Conservation (phyloP, 768 basidiomycete genomes). For the Lentinula guzmanii region DNA sequence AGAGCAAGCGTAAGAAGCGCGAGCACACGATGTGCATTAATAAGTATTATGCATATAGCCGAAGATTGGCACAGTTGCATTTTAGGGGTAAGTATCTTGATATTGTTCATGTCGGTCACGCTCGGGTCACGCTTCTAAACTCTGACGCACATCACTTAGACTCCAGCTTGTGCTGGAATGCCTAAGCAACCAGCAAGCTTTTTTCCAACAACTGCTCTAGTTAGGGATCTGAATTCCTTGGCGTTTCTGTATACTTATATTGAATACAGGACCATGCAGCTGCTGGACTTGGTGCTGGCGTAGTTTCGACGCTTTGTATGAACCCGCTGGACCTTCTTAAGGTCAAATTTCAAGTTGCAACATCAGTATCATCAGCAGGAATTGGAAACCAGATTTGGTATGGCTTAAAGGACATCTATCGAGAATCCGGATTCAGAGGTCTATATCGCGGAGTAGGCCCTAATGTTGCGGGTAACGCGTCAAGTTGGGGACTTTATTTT, state of each 20-base stretch:
- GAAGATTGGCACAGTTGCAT: too few relatives aligned
- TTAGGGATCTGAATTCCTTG: constrained; percentile 20
- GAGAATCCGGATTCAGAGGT: constrained; percentile 72
- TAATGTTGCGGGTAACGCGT: constrained; percentile 92
- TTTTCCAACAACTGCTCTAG: constrained; percentile 45
- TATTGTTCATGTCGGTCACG: too few relatives aligned
- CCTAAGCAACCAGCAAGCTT: constrained; percentile 41
- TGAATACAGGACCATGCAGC: constrained; percentile 84
- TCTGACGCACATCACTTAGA: too few relatives aligned
- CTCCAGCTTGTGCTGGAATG: constrained; percentile 27
- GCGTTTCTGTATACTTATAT: not conserved
- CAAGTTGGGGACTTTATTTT: constrained; percentile 98
- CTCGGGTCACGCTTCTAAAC: too few relatives aligned
- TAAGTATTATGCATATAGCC: too few relatives aligned
- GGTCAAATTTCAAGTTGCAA: constrained; percentile 87
- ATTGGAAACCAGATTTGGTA: constrained; percentile 72
- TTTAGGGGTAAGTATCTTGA: too few relatives aligned
- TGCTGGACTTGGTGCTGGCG: constrained; percentile 89
- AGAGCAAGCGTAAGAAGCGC: too few relatives aligned
- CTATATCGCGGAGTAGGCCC: constrained; percentile 87
- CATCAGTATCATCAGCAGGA: constrained; percentile 51
- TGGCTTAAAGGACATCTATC: constrained; percentile 68
- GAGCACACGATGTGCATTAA: too few relatives aligned
- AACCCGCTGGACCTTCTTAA: constrained; percentile 96
- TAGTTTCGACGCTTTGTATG: constrained; percentile 90